Evolutionary conservation across 2,329 filamentous ascomycete species (phyloP).

Genomic region (Trichoderma arundinaceum): DNA sequence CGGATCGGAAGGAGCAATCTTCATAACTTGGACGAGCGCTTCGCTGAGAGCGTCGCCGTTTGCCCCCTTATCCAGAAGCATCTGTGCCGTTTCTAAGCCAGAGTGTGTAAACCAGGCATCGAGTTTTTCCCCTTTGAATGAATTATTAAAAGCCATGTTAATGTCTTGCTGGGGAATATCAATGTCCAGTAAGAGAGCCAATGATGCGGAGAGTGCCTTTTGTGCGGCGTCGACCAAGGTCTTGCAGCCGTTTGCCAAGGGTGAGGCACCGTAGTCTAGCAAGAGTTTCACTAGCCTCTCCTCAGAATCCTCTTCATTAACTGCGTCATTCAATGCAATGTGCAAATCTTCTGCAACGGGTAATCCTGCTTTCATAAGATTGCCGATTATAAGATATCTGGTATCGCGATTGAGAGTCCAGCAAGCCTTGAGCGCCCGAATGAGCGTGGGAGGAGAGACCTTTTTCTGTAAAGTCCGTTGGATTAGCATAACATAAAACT

Average conservation of each 20-base stretch:
- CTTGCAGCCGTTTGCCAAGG: slow-evolving; percentile 57
- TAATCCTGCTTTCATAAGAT: slow-evolving; percentile 59
- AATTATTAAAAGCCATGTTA: slow-evolving; percentile 51
- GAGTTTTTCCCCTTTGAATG: slow-evolving; percentile 51
- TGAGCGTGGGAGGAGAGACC: slow-evolving; percentile 55
- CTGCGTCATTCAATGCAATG: slow-evolving; percentile 55
- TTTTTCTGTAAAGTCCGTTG: slow-evolving; percentile 46
- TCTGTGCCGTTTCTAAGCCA: slow-evolving; percentile 54
- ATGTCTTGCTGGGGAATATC: slow-evolving; percentile 52
- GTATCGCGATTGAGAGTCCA: slow-evolving; percentile 57
- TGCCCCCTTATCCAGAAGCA: slow-evolving; percentile 57
- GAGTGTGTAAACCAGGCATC: slow-evolving; percentile 53
- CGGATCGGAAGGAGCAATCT: slow-evolving; percentile 47
- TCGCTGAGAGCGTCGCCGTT: slow-evolving; percentile 52
- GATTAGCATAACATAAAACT: not conserved
- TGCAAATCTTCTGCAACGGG: slow-evolving; percentile 56
- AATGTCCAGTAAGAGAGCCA: slow-evolving; percentile 51
- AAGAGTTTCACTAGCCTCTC: slow-evolving; percentile 54
- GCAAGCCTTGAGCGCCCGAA: slow-evolving; percentile 58
- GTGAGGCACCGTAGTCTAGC: slow-evolving; percentile 58
- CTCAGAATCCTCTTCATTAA: slow-evolving; percentile 60
- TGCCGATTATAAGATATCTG: slow-evolving; percentile 54
- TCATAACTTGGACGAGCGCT: slow-evolving; percentile 54
- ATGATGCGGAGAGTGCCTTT: slow-evolving; percentile 45
- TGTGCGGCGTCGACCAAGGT: slow-evolving; percentile 57